A percentile compares a stretch with the other conserved stretches of the same genome.
Evolutionary conservation across 257 asterid species (phyloP).

Genomic region (Solanum sitiens): DNA sequence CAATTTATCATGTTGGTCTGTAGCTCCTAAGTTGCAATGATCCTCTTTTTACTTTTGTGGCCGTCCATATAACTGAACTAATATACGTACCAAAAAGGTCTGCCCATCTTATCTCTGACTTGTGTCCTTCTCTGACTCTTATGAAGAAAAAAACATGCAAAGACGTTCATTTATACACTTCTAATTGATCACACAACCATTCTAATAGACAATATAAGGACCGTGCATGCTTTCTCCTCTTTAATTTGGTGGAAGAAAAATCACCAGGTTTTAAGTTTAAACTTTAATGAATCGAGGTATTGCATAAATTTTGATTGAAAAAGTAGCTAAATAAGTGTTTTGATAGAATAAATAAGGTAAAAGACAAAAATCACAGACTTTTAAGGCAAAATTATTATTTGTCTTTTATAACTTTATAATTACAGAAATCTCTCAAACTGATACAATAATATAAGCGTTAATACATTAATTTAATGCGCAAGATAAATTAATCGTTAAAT

Average conservation of each 20-base stretch:
- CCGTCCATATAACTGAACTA: not conserved
- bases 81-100: not conserved
- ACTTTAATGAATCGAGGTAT: not conserved
- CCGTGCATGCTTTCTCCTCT: too few relatives aligned
- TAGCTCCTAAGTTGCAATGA: not conserved
- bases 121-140: not conserved
- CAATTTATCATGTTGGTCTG: not conserved
- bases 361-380: too few relatives aligned
- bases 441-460: too few relatives aligned
- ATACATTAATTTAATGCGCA: too few relatives aligned
- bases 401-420: too few relatives aligned
- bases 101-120: not conserved
- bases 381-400: too few relatives aligned
- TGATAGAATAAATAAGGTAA: too few relatives aligned
- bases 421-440: too few relatives aligned
- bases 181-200: not conserved
- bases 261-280: not conserved
- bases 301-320: too few relatives aligned
- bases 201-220: not conserved
- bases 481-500: too few relatives aligned
- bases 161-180: not conserved
- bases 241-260: not conserved
- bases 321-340: too few relatives aligned
- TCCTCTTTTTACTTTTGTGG: not conserved
- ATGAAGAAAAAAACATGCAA: not conserved